Conservation (phyloP, 140 eudicot genomes). For the Cichorium intybus region DNA sequence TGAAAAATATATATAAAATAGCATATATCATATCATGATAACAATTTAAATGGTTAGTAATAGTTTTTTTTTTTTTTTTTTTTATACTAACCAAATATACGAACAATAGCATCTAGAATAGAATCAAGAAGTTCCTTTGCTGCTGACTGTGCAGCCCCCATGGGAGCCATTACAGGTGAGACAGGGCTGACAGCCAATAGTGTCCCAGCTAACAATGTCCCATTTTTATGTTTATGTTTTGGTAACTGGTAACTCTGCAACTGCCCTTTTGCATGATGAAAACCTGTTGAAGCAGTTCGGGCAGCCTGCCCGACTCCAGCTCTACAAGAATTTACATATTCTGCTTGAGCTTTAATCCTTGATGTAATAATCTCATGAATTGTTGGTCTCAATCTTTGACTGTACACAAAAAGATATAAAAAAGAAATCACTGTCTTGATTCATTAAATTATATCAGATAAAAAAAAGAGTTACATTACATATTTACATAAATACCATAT, state of each 20-base stretch:
- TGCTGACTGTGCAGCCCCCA: constrained; percentile 87
- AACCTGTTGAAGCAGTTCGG: constrained; percentile 53
- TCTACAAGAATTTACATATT: constrained; percentile 52
- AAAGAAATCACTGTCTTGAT: constrained; percentile 1
- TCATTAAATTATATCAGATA: not conserved
- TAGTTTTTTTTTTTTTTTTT: not conserved
- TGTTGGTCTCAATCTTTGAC: constrained; percentile 97
- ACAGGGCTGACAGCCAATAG: constrained; percentile 92
- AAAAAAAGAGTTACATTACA: not conserved
- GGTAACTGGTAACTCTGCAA: constrained; percentile 62
- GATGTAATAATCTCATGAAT: constrained; percentile 81
- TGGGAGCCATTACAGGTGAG: constrained; percentile 94
- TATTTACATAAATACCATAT: constrained; percentile 65
- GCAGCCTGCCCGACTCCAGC: constrained; percentile 59
- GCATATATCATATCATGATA: constrained; percentile 7
- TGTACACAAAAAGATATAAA: constrained; percentile 23
- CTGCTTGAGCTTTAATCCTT: constrained; percentile 80
- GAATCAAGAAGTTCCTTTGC: constrained; percentile 88
- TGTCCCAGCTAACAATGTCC: constrained; percentile 62
- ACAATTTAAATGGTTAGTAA: not conserved
- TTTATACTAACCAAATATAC: constrained; percentile 73
- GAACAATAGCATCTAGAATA: constrained; percentile 67
- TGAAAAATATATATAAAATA: constrained; percentile 36
- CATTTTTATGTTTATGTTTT: constrained; percentile 73
- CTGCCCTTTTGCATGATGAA: constrained; percentile 68